Evolutionary conservation across 2,329 filamentous ascomycete species (phyloP), one percentile per base, ranked within the genome.

Genomic region (Aspergillus fumigatus): DNA sequence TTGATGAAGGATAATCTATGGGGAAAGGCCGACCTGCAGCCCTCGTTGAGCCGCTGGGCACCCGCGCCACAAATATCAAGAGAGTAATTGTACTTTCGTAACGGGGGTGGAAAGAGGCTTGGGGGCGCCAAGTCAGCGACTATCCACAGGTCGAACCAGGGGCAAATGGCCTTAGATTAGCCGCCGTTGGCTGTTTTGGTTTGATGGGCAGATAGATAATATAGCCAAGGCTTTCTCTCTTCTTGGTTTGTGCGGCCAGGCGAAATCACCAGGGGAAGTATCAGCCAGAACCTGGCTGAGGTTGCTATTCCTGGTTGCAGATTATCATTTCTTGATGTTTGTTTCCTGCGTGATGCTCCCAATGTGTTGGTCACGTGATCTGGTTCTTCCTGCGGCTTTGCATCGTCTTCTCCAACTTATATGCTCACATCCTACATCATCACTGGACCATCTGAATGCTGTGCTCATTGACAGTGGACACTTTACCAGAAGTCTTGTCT

Each of bases 61-160:
- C 54, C 58, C 56, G 54, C 53, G 58, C 58, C 56, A 57, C 58
- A 50, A 41, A 38, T 35, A 21, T 26, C 48, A 38, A 50, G 14
- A 52, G 50, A 52, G 23, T 53, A 51, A 56, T 57, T 47, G 11
- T 10, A 47, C 43, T 23, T 47, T 41, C 57, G 56, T 55, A 58
- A 60, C 58, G 56, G 60, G 57, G 21, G 62, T 56, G 55, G 58
- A 61, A 17, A 17, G 52, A 54, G 43, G 43, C 43, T 51, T 60
- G 51, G 54, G 57, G 61, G 67, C 67, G 66, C 62, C 65, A 67
- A 69, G 57, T 62, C 61, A 61, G 62, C 59, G 57, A 58, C 56
- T 59, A 59, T 60, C 54, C 55, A 63, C 51, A 59, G 57, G 50
- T 55, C 51, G 49, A 54, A 54, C 50, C 47, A 45, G 23, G 48